phyloP scores from a whole-genome alignment of 2,329 filamentous ascomycete genomes.

The Botryotinia convoluta region DNA sequence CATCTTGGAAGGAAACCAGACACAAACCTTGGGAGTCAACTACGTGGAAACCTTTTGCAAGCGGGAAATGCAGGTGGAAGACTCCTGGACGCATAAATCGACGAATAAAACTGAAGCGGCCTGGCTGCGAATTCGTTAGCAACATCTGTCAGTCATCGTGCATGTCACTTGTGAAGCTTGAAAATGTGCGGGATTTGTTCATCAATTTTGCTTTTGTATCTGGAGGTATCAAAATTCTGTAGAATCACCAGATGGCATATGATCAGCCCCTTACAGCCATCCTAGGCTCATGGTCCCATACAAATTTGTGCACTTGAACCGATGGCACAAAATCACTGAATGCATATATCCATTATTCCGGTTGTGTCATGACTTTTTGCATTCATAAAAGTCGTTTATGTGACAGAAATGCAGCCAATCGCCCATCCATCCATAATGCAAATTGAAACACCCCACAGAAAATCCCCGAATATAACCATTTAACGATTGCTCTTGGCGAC shows the following conservation, averaged over 20 bases:
- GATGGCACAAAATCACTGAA: slow-evolving; percentile 15
- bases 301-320: slow-evolving; percentile 8
- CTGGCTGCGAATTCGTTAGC: background rate
- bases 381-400: slow-evolving; percentile 30
- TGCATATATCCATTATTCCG: slow-evolving; percentile 18
- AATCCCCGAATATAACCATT: slow-evolving; percentile 45
- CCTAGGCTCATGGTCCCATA: slow-evolving; percentile 4
- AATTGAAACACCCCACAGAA: slow-evolving; percentile 36
- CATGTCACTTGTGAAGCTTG: background rate
- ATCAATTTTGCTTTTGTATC: slow-evolving; percentile 10
- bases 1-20: background rate
- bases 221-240: slow-evolving; percentile 14
- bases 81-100: background rate
- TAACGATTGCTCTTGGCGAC: slow-evolving; percentile 99
- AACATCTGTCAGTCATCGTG: background rate
- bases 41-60: background rate
- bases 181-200: background rate
- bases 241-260: slow-evolving; percentile 2
- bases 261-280: slow-evolving; percentile 2
- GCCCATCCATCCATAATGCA: slow-evolving; percentile 36
- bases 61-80: background rate
- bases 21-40: background rate
- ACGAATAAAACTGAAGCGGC: background rate
- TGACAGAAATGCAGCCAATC: slow-evolving; percentile 38
- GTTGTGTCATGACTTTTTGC: slow-evolving; percentile 21